phyloP scores from a whole-genome alignment of 148 eudicot genomes.

The Rhododendron ferrugineum region DNA sequence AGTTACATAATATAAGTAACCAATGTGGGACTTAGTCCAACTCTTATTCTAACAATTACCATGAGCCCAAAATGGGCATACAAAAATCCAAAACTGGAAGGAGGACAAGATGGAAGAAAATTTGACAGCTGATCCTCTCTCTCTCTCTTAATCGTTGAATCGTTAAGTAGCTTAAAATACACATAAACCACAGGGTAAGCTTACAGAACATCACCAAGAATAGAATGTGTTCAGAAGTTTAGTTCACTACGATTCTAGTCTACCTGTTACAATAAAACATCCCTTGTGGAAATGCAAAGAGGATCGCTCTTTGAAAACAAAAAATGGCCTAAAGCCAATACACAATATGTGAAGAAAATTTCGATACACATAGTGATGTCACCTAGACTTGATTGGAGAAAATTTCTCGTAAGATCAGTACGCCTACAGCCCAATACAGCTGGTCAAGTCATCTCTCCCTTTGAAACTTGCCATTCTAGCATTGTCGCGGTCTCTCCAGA shows the following conservation, averaged over 20 bases:
- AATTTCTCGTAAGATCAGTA: background rate
- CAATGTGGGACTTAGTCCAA: no score
- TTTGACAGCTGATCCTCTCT: background rate
- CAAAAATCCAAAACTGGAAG: no score
- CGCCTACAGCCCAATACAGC: background rate
- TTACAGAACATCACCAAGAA: background rate
- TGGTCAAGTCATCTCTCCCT: slow-evolving; percentile 48
- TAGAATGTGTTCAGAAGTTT: background rate
- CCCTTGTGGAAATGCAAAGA: background rate
- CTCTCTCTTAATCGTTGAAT: background rate
- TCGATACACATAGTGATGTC: background rate
- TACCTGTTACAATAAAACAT: background rate
- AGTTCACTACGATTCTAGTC: background rate
- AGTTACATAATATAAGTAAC: no score
- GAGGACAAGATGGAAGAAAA: no score
- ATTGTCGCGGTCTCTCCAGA: slow-evolving; percentile 60
- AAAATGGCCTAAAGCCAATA: background rate
- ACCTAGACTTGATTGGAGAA: background rate
- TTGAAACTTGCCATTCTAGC: slow-evolving; percentile 58
- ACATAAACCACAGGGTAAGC: background rate
- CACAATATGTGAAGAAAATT: background rate
- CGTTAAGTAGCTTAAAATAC: background rate
- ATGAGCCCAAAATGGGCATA: no score
- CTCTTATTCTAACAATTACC: no score
- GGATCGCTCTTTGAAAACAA: background rate